Evolutionary conservation across 2,329 filamentous ascomycete species (phyloP).

Genomic region (Amylocarpus encephaloides): DNA sequence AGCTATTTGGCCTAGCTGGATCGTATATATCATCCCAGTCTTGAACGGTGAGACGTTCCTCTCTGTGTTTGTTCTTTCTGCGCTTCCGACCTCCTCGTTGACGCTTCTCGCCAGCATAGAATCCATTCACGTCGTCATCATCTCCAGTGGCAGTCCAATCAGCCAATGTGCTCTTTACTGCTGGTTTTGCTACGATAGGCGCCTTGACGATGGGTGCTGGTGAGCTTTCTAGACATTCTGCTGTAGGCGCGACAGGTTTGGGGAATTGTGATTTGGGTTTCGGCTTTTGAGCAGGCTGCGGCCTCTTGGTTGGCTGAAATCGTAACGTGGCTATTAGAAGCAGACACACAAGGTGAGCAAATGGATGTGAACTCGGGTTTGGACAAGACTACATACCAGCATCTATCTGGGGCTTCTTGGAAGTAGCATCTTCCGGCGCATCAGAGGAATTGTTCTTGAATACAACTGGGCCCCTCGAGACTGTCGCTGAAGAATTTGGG

Average conservation of each 20-base stretch:
- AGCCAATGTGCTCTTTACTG: slow-evolving; percentile 62
- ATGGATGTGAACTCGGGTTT: slow-evolving; percentile 29
- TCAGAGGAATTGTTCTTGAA: slow-evolving; percentile 49
- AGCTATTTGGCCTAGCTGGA: slow-evolving; percentile 71
- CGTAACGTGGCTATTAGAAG: slow-evolving; percentile 55
- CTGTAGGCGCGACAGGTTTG: slow-evolving; percentile 35
- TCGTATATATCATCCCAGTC: slow-evolving; percentile 94
- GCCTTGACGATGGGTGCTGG: slow-evolving; percentile 27
- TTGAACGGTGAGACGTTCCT: slow-evolving; percentile 51
- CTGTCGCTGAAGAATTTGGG: slow-evolving; percentile 48
- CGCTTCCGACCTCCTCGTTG: slow-evolving; percentile 60
- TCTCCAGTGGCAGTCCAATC: slow-evolving; percentile 74
- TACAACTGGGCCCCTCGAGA: slow-evolving; percentile 68
- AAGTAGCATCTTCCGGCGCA: slow-evolving; percentile 39
- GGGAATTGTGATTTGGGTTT: slow-evolving; percentile 57
- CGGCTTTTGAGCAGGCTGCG: slow-evolving; percentile 55
- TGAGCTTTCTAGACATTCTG: slow-evolving; percentile 23
- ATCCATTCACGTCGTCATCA: slow-evolving; percentile 68
- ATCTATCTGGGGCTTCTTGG: slow-evolving; percentile 55
- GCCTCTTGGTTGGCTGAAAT: slow-evolving; percentile 81
- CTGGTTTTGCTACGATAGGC: slow-evolving; percentile 34
- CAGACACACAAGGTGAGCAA: slow-evolving; percentile 38
- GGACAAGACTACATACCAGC: slow-evolving; percentile 45
- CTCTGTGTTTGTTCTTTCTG: slow-evolving; percentile 70
- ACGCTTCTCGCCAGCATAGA: slow-evolving; percentile 55